These are phyloP conservation scores for Scheffersomyces illinoinensis DNA, from an alignment of 1,139 yeast species.

Conservation along the genomic window DNA sequence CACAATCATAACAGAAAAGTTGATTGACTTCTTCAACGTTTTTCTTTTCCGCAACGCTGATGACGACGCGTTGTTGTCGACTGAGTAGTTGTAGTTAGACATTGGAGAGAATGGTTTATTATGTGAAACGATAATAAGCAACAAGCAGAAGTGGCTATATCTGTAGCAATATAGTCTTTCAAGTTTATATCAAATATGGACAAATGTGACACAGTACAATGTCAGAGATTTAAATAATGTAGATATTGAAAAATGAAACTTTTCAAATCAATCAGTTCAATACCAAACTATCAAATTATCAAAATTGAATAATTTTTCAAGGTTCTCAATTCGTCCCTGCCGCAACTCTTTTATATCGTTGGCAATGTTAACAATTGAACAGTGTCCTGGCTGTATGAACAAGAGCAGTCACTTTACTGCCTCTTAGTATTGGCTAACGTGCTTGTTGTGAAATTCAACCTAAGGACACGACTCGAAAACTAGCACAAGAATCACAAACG, in stretches of 20 bases:
- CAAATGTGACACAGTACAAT: no score
- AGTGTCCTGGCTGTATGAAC: background rate
- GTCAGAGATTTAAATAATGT: no score
- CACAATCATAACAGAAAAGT: conserved; percentile 57
- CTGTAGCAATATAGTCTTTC: background rate
- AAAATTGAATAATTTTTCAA: background rate
- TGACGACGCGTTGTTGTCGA: conserved; percentile 17
- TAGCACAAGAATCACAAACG: background rate
- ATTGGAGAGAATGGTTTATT: background rate
- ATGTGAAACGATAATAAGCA: background rate
- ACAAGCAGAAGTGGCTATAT: background rate
- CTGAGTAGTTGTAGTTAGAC: conserved; percentile 11
- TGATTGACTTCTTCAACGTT: conserved; percentile 54
- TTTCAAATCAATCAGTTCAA: background rate
- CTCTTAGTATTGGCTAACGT: background rate
- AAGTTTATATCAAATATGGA: background rate
- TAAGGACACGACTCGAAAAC: background rate
- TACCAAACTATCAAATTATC: background rate
- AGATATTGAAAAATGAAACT: background rate
- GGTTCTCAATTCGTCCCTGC: background rate
- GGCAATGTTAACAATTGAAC: background rate
- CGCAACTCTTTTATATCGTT: background rate
- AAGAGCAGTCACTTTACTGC: background rate
- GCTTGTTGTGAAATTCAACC: background rate
- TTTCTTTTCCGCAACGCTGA: conserved; percentile 55